Conservation (phyloP, 2,329 filamentous ascomycete species). For the Metarhizium robertsii region DNA sequence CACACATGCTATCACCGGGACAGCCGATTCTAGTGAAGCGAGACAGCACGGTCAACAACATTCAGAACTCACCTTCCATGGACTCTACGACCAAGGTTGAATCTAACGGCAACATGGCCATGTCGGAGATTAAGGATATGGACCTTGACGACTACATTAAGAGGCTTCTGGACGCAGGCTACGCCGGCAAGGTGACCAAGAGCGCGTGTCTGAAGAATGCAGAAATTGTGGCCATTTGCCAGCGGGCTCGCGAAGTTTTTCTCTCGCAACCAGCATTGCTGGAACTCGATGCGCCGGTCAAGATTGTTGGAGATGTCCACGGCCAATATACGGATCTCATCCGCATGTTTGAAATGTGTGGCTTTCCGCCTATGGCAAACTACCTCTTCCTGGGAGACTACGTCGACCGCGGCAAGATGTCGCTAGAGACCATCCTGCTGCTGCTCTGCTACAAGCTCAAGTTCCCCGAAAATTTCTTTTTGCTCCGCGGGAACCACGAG, state of each 20-base stretch:
- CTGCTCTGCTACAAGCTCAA: constrained; percentile 95
- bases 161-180: constrained; percentile 84
- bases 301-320: constrained; percentile 95
- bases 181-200: constrained; percentile 95
- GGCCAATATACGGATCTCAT: constrained; percentile 95
- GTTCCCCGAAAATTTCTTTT: constrained; percentile 94
- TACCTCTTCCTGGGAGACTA: constrained; percentile 95
- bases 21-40: constrained; percentile 85
- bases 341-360: constrained; percentile 97
- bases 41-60: constrained; percentile 59
- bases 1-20: constrained; percentile 59
- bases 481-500: constrained; percentile 90
- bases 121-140: constrained; percentile 83
- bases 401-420: constrained; percentile 93
- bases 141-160: constrained; percentile 98
- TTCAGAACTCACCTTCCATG: constrained; percentile 38
- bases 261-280: constrained; percentile 85
- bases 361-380: constrained; percentile 85
- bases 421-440: constrained; percentile 85
- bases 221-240: constrained; percentile 90
- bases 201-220: constrained; percentile 95
- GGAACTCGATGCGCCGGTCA: constrained; percentile 89
- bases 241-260: constrained; percentile 79
- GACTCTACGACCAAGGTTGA: constrained; percentile 32
- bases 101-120: constrained; percentile 54